These are phyloP conservation scores for Thelonectria discophora DNA, from an alignment of 2,329 filamentous ascomycete genomes.

Conservation along the genomic window DNA sequence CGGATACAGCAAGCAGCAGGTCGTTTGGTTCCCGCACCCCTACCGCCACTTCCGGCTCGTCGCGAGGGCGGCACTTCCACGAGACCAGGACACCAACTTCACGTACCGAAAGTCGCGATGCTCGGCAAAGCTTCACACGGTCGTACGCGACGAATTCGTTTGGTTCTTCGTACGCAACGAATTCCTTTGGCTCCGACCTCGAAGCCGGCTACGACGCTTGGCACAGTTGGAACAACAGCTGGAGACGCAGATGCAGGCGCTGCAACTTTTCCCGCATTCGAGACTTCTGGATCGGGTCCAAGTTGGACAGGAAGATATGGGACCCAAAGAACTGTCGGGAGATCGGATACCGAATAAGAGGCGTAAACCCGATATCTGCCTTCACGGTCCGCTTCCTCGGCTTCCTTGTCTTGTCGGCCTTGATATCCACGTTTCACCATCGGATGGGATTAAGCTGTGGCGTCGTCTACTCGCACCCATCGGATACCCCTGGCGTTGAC, in stretches of 20 bases:
- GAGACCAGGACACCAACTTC: background rate
- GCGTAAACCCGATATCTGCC: background rate
- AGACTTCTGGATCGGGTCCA: conserved; percentile 27
- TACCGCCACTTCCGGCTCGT: background rate
- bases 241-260: background rate
- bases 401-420: conserved; percentile 25
- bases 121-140: too few relatives aligned
- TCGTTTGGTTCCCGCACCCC: background rate
- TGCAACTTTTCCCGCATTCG: background rate
- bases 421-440: conserved; percentile 23
- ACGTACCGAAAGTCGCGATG: too few relatives aligned
- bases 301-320: conserved; percentile 33
- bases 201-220: background rate
- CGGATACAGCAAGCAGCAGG: background rate
- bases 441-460: conserved; percentile 20
- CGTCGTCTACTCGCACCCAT: background rate
- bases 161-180: background rate
- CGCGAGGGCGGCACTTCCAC: background rate
- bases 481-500: too few relatives aligned
- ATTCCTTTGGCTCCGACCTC: background rate
- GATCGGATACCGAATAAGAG: conserved; percentile 31
- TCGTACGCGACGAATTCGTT: background rate
- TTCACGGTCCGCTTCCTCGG: conserved; percentile 15
- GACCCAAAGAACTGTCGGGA: conserved; percentile 26
- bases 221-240: background rate